Base-by-base conservation (phyloP, 208 protist genomes). In the Naegleria fowleri region DNA sequence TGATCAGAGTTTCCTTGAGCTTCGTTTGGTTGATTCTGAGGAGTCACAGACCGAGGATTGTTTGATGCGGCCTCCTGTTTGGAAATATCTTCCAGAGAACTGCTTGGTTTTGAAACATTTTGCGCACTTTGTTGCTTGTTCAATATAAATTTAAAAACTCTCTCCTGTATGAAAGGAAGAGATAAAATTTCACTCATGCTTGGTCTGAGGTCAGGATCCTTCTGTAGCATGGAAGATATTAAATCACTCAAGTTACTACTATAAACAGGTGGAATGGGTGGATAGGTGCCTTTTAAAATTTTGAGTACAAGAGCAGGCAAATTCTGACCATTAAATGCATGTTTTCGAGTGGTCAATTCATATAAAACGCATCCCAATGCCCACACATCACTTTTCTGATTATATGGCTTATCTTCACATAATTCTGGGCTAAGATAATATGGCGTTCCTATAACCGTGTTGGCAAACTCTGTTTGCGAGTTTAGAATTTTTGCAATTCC, bases 401-500 rank as follows among this genome's bases (percentile, higher is more conserved):
- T 97, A 94, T 98, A 99, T 51, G 94, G 58, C 90, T 97, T 95
- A 15, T 95, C 94, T 0, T 94, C 91, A 33, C 95, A 96, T 43
- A 99, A 96, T 91, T 99, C 97, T 0, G 97, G 97, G 0, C 96
- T 97, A 92, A 97, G 95, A 94, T 98, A 98, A 86, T 95, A 97
- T 36, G 97, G 96, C 59, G 96, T 97, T 39, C 96, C 97, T 39
- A 98, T 95, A 0, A 96, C 94, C 38, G 96, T 97, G 41, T 91
- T 93, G 0, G 95, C 95, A 76, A 96, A 76, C 41, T 97, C 94
- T 2, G 94, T 94, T 58, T 95, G 95, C 38, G 91, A 90, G 59
- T 96, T 93, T 29, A 98, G 90, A 19, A 95, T 94, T 33, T 95
- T 96, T 48, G 96, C 94, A n/a, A 97, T 91, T 25, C 97, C 97